phyloP scores from a whole-genome alignment of 2,329 filamentous ascomycete species.

The Ilyonectria robusta region DNA sequence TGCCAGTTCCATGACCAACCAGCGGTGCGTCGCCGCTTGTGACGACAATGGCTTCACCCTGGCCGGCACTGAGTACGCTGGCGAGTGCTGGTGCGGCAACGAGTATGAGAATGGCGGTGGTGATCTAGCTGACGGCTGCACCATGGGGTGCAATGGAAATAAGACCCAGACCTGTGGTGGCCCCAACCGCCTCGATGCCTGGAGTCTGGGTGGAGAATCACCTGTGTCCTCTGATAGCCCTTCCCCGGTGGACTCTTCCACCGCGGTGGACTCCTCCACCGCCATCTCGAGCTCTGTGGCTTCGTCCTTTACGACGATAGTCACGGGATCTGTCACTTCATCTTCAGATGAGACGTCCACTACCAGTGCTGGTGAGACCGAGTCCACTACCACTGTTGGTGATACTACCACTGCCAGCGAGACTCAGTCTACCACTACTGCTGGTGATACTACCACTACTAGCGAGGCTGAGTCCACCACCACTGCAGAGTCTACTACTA shows the following conservation, averaged over 20 bases:
- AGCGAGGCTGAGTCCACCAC: too few species aligned
- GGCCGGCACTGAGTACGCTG: constrained; percentile 66
- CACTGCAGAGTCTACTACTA: too few species aligned
- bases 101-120: constrained; percentile 30
- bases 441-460: too few species aligned
- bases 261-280: constrained; percentile 12
- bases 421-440: too few species aligned
- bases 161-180: constrained; percentile 20
- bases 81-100: constrained; percentile 69
- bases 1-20: constrained; percentile 55
- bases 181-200: constrained; percentile 26
- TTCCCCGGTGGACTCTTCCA: constrained; percentile 30
- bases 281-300: constrained; percentile 11
- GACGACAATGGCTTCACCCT: constrained; percentile 56
- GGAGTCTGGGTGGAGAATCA: constrained; percentile 3
- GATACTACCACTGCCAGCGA: background rate
- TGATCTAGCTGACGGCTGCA: constrained; percentile 12
- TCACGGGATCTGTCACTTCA: constrained; percentile 6
- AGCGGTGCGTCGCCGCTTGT: constrained; percentile 66
- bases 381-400: constrained; percentile 15
- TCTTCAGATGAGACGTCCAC: constrained; percentile 16
- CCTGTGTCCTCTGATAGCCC: constrained; percentile 6
- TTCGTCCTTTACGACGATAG: constrained; percentile 5
- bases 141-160: constrained; percentile 26
- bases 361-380: constrained; percentile 12